Evolutionary conservation across 805 yeast genomes (phyloP).

Genomic region (Candida montana): DNA sequence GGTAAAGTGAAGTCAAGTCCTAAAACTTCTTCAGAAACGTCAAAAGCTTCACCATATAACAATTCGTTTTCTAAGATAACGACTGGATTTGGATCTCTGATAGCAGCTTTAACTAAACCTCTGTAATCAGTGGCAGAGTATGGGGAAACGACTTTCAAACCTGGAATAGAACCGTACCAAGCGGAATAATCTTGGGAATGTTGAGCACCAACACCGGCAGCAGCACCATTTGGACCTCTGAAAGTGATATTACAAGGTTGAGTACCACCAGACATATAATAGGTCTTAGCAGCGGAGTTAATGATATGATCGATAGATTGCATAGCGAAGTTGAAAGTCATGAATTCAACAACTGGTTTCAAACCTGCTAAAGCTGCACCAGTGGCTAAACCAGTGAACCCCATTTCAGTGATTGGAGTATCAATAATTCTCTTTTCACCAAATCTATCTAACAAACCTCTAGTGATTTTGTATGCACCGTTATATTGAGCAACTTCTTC

Average conservation of each 20-base stretch:
- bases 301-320: constrained; percentile 98
- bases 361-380: constrained; percentile 77
- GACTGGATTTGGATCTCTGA: constrained; percentile 98
- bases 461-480: constrained; percentile 97
- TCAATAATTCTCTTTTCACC: constrained; percentile 72
- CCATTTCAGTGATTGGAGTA: constrained; percentile 99
- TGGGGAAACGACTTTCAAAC: constrained; percentile 94
- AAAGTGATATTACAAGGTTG: constrained; percentile 96
- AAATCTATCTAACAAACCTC: constrained; percentile 85
- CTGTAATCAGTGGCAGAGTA: constrained; percentile 93
- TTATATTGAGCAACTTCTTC: constrained; percentile 99
- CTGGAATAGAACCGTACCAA: constrained; percentile 98
- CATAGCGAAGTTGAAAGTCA: constrained; percentile 99
- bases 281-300: constrained; percentile 98
- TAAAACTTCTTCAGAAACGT: constrained; percentile 81
- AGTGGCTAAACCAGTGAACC: constrained; percentile 92
- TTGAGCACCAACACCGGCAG: constrained; percentile 99
- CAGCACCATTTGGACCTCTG: constrained; percentile 99
- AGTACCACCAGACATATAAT: constrained; percentile 98
- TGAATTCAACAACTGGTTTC: constrained; percentile 95
- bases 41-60: constrained; percentile 87
- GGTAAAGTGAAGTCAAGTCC: constrained; percentile 89
- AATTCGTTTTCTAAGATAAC: constrained; percentile 95
- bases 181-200: constrained; percentile 97
- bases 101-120: constrained; percentile 93